Evolutionary conservation across 805 yeast genomes (phyloP).

Genomic region (Saturnispora halmiae): DNA sequence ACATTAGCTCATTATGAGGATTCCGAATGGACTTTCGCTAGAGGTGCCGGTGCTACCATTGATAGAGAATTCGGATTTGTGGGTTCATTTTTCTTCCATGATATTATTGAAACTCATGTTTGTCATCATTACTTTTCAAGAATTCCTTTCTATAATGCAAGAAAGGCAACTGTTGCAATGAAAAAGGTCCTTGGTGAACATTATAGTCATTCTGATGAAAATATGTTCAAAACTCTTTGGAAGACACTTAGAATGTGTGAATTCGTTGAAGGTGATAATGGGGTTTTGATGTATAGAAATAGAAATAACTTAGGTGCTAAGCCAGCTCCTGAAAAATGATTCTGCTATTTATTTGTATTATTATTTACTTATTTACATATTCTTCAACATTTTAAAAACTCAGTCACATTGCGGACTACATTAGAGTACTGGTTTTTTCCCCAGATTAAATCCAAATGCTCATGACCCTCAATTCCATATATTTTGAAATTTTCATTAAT

Average conservation of each 20-base stretch:
- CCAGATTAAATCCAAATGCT: constrained; percentile 91
- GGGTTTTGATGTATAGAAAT: constrained; percentile 61
- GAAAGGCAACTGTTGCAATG: constrained; percentile 45
- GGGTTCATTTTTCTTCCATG: constrained; percentile 49
- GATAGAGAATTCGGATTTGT: constrained; percentile 54
- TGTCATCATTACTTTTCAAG: constrained; percentile 47
- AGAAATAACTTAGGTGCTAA: constrained; percentile 36
- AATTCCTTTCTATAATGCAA: constrained; percentile 47
- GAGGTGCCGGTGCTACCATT: constrained; percentile 60
- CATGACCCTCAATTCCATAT: constrained; percentile 59
- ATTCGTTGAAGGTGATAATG: constrained; percentile 60
- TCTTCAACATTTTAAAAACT: constrained; percentile 16
- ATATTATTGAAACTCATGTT: constrained; percentile 50
- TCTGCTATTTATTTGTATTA: not conserved
- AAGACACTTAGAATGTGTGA: constrained; percentile 54
- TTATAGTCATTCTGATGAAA: constrained; percentile 41
- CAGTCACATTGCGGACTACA: constrained; percentile 36
- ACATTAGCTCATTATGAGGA: constrained; percentile 50
- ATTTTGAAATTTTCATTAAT: constrained; percentile 11
- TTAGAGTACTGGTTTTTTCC: constrained; percentile 54
- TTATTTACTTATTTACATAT: not conserved
- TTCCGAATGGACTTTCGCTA: constrained; percentile 51
- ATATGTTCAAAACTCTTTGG: constrained; percentile 53
- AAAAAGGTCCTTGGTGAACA: constrained; percentile 45
- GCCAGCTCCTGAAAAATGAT: constrained; percentile 18